These are phyloP conservation scores for Prunus salicina DNA, from an alignment of 306 rosid genomes.

Conservation along the genomic window DNA sequence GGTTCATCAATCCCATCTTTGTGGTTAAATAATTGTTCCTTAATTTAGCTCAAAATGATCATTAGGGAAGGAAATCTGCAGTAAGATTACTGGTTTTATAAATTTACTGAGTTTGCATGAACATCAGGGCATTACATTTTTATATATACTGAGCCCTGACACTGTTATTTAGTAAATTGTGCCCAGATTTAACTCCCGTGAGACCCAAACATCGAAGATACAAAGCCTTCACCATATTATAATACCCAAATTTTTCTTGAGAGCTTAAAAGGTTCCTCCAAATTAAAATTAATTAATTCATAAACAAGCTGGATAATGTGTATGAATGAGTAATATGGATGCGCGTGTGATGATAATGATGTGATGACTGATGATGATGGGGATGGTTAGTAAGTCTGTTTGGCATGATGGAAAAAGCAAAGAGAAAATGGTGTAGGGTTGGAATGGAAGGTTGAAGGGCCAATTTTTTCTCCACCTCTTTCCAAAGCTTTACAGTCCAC, in stretches of 20 bases:
- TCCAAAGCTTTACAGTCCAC: slow-evolving; percentile 22
- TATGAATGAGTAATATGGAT: background rate
- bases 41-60: background rate
- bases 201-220: background rate
- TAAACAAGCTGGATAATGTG: background rate
- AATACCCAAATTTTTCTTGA: background rate
- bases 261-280: background rate
- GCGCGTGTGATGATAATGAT: slow-evolving; percentile 8
- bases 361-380: background rate
- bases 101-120: background rate
- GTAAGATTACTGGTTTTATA: too few species aligned
- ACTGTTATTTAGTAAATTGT: slow-evolving; percentile 4
- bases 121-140: background rate
- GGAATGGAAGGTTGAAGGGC: slow-evolving; percentile 10
- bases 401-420: slow-evolving; percentile 25
- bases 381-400: slow-evolving; percentile 18
- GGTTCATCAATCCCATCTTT: background rate
- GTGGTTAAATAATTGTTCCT: background rate
- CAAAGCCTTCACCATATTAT: background rate
- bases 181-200: slow-evolving; percentile 6
- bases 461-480: slow-evolving; percentile 40
- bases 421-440: slow-evolving; percentile 18
- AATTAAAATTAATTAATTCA: background rate
- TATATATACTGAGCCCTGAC: slow-evolving; percentile 2
- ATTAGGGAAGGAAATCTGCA: too few species aligned